Evolutionary conservation across 164 flowering plant genomes (phyloP), one percentile per base, ranked within the genome.

Genomic region (Stephania cephalantha): DNA sequence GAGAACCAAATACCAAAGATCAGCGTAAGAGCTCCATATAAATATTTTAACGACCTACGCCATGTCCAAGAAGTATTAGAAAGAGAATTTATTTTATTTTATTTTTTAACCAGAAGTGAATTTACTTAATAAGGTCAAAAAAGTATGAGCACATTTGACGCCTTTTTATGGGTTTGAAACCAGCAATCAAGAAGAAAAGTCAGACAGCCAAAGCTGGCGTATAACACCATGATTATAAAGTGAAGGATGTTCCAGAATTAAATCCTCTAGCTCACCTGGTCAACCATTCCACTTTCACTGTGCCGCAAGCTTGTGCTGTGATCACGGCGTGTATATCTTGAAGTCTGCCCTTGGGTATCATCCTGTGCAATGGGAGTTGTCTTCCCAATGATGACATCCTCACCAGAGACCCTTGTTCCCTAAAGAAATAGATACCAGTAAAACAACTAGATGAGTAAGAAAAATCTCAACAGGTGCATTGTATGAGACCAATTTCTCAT

Each of bases 351-450:
- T 75, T 88, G 93, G 30, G 95, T 83, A 2, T 96, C 99, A 46
- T 96, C 99, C 79, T 83, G 98, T 73, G 95, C 79, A 77, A 96
- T 85, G 8, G 98, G 99, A 45, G 95, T 85, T 46, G 98, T 96
- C 87, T 96, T 96, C 12, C 98, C 99, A 76, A 96, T 96, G 22
- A 96, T 91, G n/a, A 94, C 98, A 85, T 96, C 99, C 78, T 96
- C 98, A 73, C 98, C 95, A 9, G 93, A 87, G 73, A 89, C 95
- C 82, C 97, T 86, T 46, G 98, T 94, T n/a, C 99, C 99, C 94
- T 93, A 58, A 68, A 42, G 5, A 74, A 46, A 68, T 4, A 75
- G 69, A 29, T n/a, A 68, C 12, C 76, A 13, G 46, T 46, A 12
- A 35, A 35, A 42, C 12, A 20, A 50, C 76, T 18, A 46, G 44